Conservation (phyloP, 768 basidiomycete species). For the Phanerochaete sordida region DNA sequence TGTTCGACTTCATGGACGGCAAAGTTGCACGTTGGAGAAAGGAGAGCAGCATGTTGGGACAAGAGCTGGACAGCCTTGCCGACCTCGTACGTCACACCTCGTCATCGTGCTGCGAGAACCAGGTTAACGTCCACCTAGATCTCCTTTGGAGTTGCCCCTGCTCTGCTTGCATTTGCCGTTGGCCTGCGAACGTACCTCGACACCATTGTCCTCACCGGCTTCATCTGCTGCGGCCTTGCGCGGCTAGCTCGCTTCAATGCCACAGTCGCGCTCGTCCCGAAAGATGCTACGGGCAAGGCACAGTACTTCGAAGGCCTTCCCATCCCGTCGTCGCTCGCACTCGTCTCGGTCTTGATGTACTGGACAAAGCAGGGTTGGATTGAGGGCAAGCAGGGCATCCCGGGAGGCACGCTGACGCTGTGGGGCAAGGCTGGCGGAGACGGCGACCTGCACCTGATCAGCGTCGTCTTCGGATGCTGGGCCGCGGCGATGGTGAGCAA, state of each 20-base stretch:
- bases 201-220: slow-evolving; percentile 79
- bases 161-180: slow-evolving; percentile 86
- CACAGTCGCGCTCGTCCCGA: slow-evolving; percentile 91
- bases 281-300: slow-evolving; percentile 80
- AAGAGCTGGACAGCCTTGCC: slow-evolving; percentile 95
- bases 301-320: slow-evolving; percentile 98
- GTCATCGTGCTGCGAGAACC: neutral
- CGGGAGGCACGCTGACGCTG: slow-evolving; percentile 66
- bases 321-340: slow-evolving; percentile 83
- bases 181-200: slow-evolving; percentile 92
- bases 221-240: slow-evolving; percentile 95
- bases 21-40: slow-evolving; percentile 98
- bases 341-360: slow-evolving; percentile 76
- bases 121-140: slow-evolving; percentile 54
- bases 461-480: slow-evolving; percentile 79
- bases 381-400: slow-evolving; percentile 70
- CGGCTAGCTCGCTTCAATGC: slow-evolving; percentile 98
- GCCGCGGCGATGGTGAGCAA: slow-evolving; percentile 98
- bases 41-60: slow-evolving; percentile 91
- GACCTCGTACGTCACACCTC: slow-evolving; percentile 66
- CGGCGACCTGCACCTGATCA: slow-evolving; percentile 82
- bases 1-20: slow-evolving; percentile 98
- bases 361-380: slow-evolving; percentile 88
- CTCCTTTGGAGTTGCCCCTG: slow-evolving; percentile 96
- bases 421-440: slow-evolving; percentile 72